Conservation (phyloP, 176 grass and related monocot species). For the Metroxylon sagu region DNA sequence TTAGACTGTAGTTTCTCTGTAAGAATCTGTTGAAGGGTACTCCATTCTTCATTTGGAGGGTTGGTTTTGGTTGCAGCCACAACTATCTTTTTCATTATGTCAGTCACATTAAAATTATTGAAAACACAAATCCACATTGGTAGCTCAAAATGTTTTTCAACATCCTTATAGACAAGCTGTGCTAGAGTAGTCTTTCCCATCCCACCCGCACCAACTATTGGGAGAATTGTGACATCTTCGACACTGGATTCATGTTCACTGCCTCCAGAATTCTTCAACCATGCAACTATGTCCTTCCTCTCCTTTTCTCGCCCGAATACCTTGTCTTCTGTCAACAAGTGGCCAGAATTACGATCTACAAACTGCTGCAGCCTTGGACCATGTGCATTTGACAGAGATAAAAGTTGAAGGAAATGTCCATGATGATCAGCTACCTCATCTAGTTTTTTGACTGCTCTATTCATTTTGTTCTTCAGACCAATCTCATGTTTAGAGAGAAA, state of each 20-base stretch:
- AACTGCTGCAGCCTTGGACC: too few relatives aligned
- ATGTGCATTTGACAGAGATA: too few relatives aligned
- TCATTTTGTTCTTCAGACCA: neutral
- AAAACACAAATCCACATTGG: slow-evolving; percentile 26
- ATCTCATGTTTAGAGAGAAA: slow-evolving; percentile 1
- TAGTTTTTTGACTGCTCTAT: neutral
- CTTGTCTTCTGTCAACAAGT: too few relatives aligned
- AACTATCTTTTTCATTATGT: neutral
- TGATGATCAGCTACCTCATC: neutral
- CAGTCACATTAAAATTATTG: slow-evolving; percentile 10
- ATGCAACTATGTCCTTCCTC: too few relatives aligned
- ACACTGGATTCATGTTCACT: too few relatives aligned
- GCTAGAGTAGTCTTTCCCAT: slow-evolving; percentile 37
- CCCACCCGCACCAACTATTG: slow-evolving; percentile 21
- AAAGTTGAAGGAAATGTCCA: neutral
- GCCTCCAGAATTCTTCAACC: too few relatives aligned
- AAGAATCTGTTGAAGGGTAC: slow-evolving; percentile 14
- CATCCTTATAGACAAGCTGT: slow-evolving; percentile 4
- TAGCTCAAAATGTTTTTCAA: neutral
- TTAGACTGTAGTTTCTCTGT: slow-evolving; percentile 11
- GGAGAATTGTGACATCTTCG: slow-evolving; percentile 1
- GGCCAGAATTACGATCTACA: too few relatives aligned
- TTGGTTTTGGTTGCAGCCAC: too few relatives aligned
- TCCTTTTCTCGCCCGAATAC: too few relatives aligned
- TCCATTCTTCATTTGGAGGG: too few relatives aligned